Evolutionary conservation across 192 early-diverging fungal genomes (phyloP), one percentile per base, ranked within the genome.

Genomic region (Coemansia sp.): DNA sequence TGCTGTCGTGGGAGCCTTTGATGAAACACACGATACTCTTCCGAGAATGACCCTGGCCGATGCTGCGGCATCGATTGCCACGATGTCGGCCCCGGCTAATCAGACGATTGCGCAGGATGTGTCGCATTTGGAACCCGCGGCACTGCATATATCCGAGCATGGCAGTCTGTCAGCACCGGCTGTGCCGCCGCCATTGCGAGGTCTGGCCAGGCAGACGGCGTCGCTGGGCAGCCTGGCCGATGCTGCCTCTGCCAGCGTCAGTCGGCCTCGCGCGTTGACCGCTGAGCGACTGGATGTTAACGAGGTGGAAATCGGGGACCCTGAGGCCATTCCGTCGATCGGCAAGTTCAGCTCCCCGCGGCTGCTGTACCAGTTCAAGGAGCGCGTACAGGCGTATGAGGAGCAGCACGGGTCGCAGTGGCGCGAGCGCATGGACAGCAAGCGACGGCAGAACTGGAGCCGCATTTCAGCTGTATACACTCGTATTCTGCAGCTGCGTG

Each of bases 381-480:
- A 65, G 61, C 67, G 63, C 16, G 61, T 64, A 24, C 65, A 50
- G 26, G 60, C 52, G 52, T 62, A 66, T 22, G 73, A 75, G 23
- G 29, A 37, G 10, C 22, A 38, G 38, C 66, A 75, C 32, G 73
- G 73, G 10, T 23, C 59, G 22, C 59, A 69, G 23, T 75, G 73
- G 73, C 66, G 73, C 47, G 73, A 69, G 24, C 69, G 65, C 63
- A 75, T 75, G 73, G 73, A 75, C 55, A 75, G 67, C 64, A 61
- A 58, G 51, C 62, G 60, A 3, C 62, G 73, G 9, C 73, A 75
- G 56, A 75, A 75, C 59, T 75, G 73, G 73, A 75, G 73, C 60
- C 73, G 73, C 29, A 75, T 75, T 18, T 61, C 73, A 2, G 73
- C 73, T 22, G 67, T 75, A 6, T 69, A 75, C 51, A 75, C 61